Evolutionary conservation across 768 basidiomycete species (phyloP).

Genomic region (Russula griseocarnosa): DNA sequence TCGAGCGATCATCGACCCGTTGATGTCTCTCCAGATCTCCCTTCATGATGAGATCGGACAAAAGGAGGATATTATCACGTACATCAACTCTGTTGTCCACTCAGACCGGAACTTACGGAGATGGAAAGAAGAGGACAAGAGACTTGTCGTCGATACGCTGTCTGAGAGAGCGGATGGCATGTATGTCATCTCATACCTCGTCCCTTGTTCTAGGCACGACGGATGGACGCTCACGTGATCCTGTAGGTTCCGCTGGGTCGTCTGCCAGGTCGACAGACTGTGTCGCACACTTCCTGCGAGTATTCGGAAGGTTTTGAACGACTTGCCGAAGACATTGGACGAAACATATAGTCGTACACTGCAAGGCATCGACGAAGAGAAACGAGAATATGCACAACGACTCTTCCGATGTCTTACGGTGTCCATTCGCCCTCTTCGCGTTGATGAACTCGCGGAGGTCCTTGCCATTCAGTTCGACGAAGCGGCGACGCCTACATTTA

Average conservation of each 20-base stretch:
- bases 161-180: not conserved
- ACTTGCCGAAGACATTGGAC: not conserved
- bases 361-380: not conserved
- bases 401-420: not conserved
- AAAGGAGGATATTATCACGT: not conserved
- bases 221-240: too few species aligned
- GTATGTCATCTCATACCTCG: not conserved
- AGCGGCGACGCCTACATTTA: not conserved
- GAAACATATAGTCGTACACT: not conserved
- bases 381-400: not conserved
- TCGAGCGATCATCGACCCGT: not conserved
- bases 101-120: not conserved
- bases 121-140: not conserved
- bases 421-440: not conserved
- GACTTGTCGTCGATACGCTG: not conserved
- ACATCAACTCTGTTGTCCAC: not conserved
- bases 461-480: not conserved
- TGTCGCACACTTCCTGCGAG: not conserved
- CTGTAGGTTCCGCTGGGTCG: not conserved
- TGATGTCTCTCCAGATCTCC: not conserved
- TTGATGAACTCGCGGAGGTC: not conserved
- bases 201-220: too few species aligned
- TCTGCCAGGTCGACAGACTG: not conserved
- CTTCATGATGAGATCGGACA: not conserved
- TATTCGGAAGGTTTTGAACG: not conserved